Conservation (phyloP, 352 stramenopile species). For the Pythium biforme region DNA sequence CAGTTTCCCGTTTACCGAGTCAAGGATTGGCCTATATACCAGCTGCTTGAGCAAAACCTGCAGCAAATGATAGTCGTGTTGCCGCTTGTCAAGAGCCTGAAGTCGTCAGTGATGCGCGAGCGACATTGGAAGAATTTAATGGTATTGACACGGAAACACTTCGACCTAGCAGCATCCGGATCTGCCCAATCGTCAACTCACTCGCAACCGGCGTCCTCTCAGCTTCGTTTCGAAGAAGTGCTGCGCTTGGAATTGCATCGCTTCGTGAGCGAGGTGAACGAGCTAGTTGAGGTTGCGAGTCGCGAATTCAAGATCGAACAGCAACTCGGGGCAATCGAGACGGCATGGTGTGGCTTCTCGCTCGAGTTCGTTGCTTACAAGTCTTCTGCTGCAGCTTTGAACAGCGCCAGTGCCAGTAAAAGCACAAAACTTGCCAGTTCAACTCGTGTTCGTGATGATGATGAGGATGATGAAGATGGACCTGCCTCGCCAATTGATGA, state of each 20-base stretch:
- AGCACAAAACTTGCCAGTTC: background rate
- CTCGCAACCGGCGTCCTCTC: slow-evolving; percentile 15
- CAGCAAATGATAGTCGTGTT: slow-evolving; percentile 92
- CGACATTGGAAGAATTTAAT: slow-evolving; percentile 89
- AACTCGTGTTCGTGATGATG: slow-evolving; percentile 12
- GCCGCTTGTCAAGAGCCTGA: slow-evolving; percentile 87
- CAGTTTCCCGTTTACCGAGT: slow-evolving; percentile 44
- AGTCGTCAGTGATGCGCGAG: slow-evolving; percentile 85
- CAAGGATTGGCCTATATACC: slow-evolving; percentile 91
- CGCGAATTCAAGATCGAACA: slow-evolving; percentile 98
- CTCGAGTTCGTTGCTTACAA: slow-evolving; percentile 93
- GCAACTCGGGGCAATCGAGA: slow-evolving; percentile 92
- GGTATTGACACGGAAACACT: slow-evolving; percentile 86
- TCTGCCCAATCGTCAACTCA: background rate
- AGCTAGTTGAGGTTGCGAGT: slow-evolving; percentile 93
- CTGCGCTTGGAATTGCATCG: slow-evolving; percentile 90
- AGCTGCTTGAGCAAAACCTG: slow-evolving; percentile 87
- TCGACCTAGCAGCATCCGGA: slow-evolving; percentile 43
- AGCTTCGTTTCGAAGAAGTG: slow-evolving; percentile 90
- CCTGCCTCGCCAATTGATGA: background rate
- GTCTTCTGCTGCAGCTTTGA: slow-evolving; percentile 31
- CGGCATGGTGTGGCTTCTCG: slow-evolving; percentile 86
- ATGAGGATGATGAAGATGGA: slow-evolving; percentile 37
- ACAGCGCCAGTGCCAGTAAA: slow-evolving; percentile 1
- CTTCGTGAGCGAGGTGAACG: slow-evolving; percentile 93